Evolutionary conservation across 2,329 filamentous ascomycete genomes (phyloP), one percentile per base, ranked within the genome.

Genomic region (Fusarium duplospermum): DNA sequence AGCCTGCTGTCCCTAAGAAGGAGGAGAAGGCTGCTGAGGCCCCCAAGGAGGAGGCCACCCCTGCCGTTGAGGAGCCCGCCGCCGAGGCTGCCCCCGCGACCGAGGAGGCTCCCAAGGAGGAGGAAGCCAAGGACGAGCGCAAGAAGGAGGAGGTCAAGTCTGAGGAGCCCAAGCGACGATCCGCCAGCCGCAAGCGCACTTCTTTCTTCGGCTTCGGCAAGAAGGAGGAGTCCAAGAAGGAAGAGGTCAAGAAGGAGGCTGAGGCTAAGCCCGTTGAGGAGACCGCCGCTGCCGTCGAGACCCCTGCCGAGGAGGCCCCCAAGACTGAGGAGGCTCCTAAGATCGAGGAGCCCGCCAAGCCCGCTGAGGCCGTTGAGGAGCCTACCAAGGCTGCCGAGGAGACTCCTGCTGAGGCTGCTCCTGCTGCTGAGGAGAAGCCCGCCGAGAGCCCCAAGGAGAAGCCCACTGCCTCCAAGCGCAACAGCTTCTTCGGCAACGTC

Each of bases 121-220:
- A 84, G 57, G 77, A 80, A 50, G 40, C 72, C 58, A 80, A 81
- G 74, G 82, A 82, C 45, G 83, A 83, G 65, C 80, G 82, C 60
- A 77, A 77, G 64, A 82, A 83, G 78, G 84, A 87, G 70, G 88
- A 90, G 75, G 81, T 82, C 59, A 87, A 89, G 83, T 86, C 88
- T 78, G 87, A 91, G 79, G 87, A 90, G 80, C 84, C 88, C 74
- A 91, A 91, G 86, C 88, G 87, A 74, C 88, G 90, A 79, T 91
- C 89, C 76, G 87, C 87, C 60, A 92, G 90, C 81, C 88, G 89
- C 80, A 92, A 93, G 89, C 90, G 91, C 62, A 84, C 85, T 56
- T 92, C 90, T 64, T 89, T 92, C 84, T 92, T 93, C 78, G 88
- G 88, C 76, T 86, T 91, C 72, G 86, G 87, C 78, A 89, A 89